Evolutionary conservation across 2,329 filamentous ascomycete species (phyloP).

Genomic region (Colletotrichum viniferum): DNA sequence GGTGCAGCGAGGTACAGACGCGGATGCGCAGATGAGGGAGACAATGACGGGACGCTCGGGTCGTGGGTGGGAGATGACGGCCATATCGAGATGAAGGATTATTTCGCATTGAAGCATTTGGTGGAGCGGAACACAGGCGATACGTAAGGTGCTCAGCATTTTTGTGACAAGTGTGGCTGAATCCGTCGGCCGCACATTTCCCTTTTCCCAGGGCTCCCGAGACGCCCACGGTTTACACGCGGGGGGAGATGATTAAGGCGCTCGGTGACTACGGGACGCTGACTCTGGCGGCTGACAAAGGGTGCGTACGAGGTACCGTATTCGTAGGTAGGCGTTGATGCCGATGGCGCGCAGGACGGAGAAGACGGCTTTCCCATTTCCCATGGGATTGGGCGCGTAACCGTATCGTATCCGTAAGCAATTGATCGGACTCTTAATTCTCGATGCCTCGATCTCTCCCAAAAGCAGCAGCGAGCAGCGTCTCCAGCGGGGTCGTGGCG

Average conservation of each 20-base stretch:
- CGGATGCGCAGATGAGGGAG: neutral
- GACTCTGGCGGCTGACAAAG: conserved; percentile 7
- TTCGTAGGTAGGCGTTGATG: neutral
- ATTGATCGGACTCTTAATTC: neutral
- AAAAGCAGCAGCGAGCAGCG: neutral
- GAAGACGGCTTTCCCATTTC: neutral
- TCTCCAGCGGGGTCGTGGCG: neutral
- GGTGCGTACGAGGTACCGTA: neutral
- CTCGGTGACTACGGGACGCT: neutral
- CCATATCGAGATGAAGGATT: neutral
- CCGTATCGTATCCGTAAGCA: neutral
- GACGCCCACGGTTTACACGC: neutral
- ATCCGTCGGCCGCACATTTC: neutral
- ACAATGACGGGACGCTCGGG: neutral
- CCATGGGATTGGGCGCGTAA: neutral
- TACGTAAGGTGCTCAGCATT: neutral
- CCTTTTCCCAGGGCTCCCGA: neutral
- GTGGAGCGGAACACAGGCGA: neutral
- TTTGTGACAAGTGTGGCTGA: conserved; percentile 6
- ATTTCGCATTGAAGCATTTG: neutral
- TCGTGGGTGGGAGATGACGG: neutral
- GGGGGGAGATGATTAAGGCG: neutral
- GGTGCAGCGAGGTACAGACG: neutral
- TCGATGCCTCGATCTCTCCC: neutral
- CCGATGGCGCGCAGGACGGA: neutral